Base-by-base conservation (phyloP, 1,284 basidiomycete genomes). In the Puccinia triticina region DNA sequence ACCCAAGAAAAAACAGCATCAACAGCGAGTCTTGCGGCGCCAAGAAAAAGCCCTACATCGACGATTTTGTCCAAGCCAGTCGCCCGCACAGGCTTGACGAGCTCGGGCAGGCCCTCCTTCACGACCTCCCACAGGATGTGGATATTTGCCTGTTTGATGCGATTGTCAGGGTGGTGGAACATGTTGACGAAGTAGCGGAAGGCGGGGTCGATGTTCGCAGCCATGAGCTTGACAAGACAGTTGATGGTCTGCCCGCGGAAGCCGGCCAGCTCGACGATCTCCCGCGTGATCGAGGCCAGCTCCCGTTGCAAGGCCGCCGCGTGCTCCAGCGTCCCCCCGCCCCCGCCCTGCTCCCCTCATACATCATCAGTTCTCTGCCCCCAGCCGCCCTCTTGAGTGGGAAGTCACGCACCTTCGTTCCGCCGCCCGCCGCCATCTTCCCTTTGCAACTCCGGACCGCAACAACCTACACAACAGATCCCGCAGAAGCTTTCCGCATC, bases 101-200 rank as follows among this genome's bases (percentile, higher is more conserved):
- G 40, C 12, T 82, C 64, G 7, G 72, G 79, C 32, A 82, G 55
- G 29, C 79, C 69, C 12, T 82, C 79, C 61, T 75, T 82, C 18
- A 82, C 55, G 37, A 82, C 79, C n/a, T 82, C 79, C 79, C 79
- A 72, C 10, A 82, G 48, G 26, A 82, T 75, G 46, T 74, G 79
- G 32, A 82, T 82, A 23, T 82, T 72, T 26, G 79, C 72, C 50
- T 82, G 79, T 67, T 72, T 69, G 55, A 82, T 82, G 32, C 79
- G 37, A 23, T 34, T 48, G 46, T 82, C 79, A 14, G 69, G 79
- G 50, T 74, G 71, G 29, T 82, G 79, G 64, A 82, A 82, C 79
- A 82, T 82, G 46, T 82, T 82, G 34, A 82, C 79, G 50, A 82
- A 82, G 46, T 82, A 75, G 21, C 79, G 79, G 48, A 74, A 82